phyloP scores from a whole-genome alignment of 2,329 filamentous ascomycete species.

The Escovopsis sp. region DNA sequence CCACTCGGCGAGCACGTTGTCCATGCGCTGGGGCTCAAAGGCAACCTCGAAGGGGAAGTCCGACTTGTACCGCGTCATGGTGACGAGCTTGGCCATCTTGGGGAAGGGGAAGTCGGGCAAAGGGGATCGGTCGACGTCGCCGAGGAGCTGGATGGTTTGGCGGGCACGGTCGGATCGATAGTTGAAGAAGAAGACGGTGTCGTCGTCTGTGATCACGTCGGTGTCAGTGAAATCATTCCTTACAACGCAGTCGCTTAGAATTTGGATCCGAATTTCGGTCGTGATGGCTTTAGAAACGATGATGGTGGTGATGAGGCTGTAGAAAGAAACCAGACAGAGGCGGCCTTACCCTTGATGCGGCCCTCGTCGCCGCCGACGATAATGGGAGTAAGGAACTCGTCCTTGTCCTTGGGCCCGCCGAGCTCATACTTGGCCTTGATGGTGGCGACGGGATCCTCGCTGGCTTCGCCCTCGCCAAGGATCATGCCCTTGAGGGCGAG shows the following conservation, averaged over 20 bases:
- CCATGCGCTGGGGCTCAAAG: conserved; percentile 91
- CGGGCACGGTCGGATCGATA: conserved; percentile 96
- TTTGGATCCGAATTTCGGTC: neutral
- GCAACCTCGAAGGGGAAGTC: conserved; percentile 87
- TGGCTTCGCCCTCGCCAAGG: conserved; percentile 72
- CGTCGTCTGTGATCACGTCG: conserved; percentile 44
- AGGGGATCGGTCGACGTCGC: conserved; percentile 81
- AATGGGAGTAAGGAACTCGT: conserved; percentile 97
- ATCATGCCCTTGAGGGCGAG: conserved; percentile 77
- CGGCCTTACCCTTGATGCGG: conserved; percentile 59
- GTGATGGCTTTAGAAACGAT: neutral
- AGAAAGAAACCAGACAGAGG: neutral
- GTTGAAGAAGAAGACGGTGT: conserved; percentile 99
- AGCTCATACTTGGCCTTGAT: conserved; percentile 79
- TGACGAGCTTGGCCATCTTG: conserved; percentile 69
- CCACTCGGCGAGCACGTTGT: conserved; percentile 96
- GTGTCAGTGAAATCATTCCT: no score
- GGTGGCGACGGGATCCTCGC: conserved; percentile 68
- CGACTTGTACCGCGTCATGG: conserved; percentile 97
- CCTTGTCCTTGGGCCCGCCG: conserved; percentile 53
- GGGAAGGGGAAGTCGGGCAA: conserved; percentile 86
- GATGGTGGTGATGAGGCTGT: neutral
- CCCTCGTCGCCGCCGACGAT: conserved; percentile 77
- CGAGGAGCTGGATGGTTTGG: conserved; percentile 88
- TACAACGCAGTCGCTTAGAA: no score